Percentiles rank a stretch among this genome's conserved stretches.
Conservation (phyloP, 495 filamentous ascomycete genomes). For the Neurospora africana region DNA sequence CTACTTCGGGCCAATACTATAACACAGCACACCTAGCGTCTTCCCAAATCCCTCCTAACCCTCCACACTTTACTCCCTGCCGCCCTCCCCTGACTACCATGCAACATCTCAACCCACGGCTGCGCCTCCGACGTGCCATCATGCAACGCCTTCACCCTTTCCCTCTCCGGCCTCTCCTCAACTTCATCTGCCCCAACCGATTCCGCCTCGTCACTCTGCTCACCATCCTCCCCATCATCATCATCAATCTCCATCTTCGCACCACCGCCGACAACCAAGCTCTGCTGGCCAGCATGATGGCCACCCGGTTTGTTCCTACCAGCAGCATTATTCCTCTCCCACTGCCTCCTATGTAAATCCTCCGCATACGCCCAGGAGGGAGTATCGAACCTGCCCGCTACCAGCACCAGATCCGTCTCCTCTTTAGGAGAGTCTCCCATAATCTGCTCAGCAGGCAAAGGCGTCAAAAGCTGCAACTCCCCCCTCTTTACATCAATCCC, state of each 20-base stretch:
- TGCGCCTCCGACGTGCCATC: slow-evolving; percentile 13
- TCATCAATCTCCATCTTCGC: neutral
- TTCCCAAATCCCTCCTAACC: slow-evolving; percentile 43
- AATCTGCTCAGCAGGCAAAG: slow-evolving; percentile 23
- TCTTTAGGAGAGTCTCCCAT: neutral
- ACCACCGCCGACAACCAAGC: neutral
- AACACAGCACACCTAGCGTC: neutral
- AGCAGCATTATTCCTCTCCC: neutral
- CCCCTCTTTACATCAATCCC: slow-evolving; percentile 38
- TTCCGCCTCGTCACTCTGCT: slow-evolving; percentile 10
- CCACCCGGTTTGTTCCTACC: neutral
- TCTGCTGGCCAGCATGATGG: neutral
- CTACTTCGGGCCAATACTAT: neutral
- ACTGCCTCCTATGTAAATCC: slow-evolving; percentile 25
- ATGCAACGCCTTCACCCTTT: slow-evolving; percentile 1
- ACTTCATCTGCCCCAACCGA: slow-evolving; percentile 2
- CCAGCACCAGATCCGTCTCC: slow-evolving; percentile 36
- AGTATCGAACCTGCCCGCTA: slow-evolving; percentile 47
- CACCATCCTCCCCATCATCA: slow-evolving; percentile 7
- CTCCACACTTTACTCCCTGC: slow-evolving; percentile 43
- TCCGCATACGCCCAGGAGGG: slow-evolving; percentile 51
- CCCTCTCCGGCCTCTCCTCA: slow-evolving; percentile 7
- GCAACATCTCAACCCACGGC: slow-evolving; percentile 44
- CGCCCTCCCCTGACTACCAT: slow-evolving; percentile 36
- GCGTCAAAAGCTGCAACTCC: slow-evolving; percentile 43